A percentile compares a stretch with the other conserved stretches of the same genome.
These are phyloP conservation scores for Sphaerulina vaccinii DNA, from an alignment of 2,329 filamentous ascomycete genomes.

Conservation along the genomic window DNA sequence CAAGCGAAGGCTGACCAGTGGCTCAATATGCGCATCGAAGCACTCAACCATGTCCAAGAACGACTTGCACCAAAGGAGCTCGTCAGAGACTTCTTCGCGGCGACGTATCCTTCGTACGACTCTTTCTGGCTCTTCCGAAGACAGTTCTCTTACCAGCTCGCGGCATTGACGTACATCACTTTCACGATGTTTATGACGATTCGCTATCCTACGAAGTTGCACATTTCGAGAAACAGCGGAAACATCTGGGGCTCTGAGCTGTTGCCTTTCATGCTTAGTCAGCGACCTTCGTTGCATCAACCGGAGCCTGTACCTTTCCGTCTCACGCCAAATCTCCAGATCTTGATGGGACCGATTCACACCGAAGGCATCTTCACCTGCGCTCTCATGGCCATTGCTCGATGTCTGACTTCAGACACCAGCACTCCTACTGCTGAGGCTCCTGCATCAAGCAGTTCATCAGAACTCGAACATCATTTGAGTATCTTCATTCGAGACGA, in stretches of 20 bases:
- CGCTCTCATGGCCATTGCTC: slow-evolving; percentile 91
- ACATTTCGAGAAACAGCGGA: slow-evolving; percentile 81
- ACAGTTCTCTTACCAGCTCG: slow-evolving; percentile 94
- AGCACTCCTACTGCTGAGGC: slow-evolving; percentile 21
- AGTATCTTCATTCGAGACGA: slow-evolving; percentile 95
- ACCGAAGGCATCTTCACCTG: slow-evolving; percentile 96
- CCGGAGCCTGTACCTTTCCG: slow-evolving; percentile 96
- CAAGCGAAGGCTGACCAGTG: slow-evolving; percentile 62
- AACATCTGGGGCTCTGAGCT: slow-evolving; percentile 97
- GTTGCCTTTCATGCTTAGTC: slow-evolving; percentile 81
- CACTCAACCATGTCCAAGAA: slow-evolving; percentile 91
- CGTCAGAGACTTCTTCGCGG: slow-evolving; percentile 84
- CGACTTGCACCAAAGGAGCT: slow-evolving; percentile 85
- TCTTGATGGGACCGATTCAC: slow-evolving; percentile 90
- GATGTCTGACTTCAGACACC: slow-evolving; percentile 80
- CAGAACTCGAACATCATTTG: slow-evolving; percentile 89
- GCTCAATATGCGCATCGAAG: slow-evolving; percentile 62
- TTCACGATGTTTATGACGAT: slow-evolving; percentile 97
- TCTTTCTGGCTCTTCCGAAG: slow-evolving; percentile 99
- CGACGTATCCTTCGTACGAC: slow-evolving; percentile 80
- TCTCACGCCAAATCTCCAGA: slow-evolving; percentile 92
- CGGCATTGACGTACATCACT: slow-evolving; percentile 95
- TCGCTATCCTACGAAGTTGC: slow-evolving; percentile 92
- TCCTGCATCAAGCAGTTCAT: slow-evolving; percentile 31
- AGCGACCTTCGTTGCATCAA: slow-evolving; percentile 89